These are phyloP conservation scores for Aristolochia fimbriata DNA, from an alignment of 164 flowering plant genomes.

Conservation along the genomic window DNA sequence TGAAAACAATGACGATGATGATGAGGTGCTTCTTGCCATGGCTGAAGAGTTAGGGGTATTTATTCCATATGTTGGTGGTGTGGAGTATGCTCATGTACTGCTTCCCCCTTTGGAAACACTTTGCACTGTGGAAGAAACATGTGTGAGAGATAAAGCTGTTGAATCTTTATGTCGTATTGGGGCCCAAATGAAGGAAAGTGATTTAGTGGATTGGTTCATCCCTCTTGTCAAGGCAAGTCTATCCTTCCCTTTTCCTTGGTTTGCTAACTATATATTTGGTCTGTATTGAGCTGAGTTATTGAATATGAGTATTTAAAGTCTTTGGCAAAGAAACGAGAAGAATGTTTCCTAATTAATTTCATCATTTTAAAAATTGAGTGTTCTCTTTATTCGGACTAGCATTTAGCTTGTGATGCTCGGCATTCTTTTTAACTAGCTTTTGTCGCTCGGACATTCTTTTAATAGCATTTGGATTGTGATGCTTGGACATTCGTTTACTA, in stretches of 20 bases:
- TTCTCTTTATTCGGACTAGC: too few relatives aligned
- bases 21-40: conserved; percentile 95
- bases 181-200: conserved; percentile 80
- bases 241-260: neutral
- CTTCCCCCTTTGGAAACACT: conserved; percentile 83
- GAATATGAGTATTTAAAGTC: too few relatives aligned
- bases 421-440: too few relatives aligned
- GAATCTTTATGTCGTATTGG: conserved; percentile 93
- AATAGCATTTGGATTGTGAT: too few relatives aligned
- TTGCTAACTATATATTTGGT: neutral
- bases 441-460: too few relatives aligned
- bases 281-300: neutral
- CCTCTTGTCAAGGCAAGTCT: conserved; percentile 77
- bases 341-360: too few relatives aligned
- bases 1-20: conserved; percentile 97
- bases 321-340: too few relatives aligned
- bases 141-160: conserved; percentile 94
- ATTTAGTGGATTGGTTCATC: conserved; percentile 75
- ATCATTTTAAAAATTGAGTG: too few relatives aligned
- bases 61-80: conserved; percentile 93
- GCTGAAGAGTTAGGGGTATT: conserved; percentile 94
- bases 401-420: too few relatives aligned
- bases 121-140: conserved; percentile 91
- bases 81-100: conserved; percentile 77
- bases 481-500: too few relatives aligned